These are phyloP conservation scores for Diversispora eburnea DNA, from an alignment of 192 early-diverging fungal species.

Conservation along the genomic window DNA sequence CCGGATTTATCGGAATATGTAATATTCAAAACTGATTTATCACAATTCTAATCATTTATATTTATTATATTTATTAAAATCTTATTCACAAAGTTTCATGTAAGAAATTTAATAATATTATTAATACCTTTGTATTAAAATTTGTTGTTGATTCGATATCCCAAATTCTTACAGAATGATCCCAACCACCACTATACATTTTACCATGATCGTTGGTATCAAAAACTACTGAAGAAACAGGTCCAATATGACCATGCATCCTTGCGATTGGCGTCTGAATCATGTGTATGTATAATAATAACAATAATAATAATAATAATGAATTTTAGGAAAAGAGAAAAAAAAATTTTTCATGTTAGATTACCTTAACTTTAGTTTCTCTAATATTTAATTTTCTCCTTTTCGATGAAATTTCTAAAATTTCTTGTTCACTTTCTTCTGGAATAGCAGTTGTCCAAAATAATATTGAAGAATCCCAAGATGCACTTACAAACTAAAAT, in stretches of 20 bases:
- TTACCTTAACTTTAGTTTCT: constrained; percentile 22
- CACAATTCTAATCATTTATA: constrained; percentile 62
- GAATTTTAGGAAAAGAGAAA: background rate
- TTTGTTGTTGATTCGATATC: constrained; percentile 77
- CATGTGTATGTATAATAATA: background rate
- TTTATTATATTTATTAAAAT: no score
- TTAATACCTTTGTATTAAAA: constrained; percentile 62
- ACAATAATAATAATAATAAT: background rate
- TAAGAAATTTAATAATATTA: background rate
- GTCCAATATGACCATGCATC: constrained; percentile 71
- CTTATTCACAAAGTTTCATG: background rate
- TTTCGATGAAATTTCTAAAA: constrained; percentile 33
- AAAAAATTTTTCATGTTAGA: constrained; percentile 31
- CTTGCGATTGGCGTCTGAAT: constrained; percentile 38
- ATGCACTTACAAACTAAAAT: constrained; percentile 64
- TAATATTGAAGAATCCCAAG: constrained; percentile 73
- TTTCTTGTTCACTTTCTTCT: constrained; percentile 33
- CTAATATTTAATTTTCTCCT: constrained; percentile 46
- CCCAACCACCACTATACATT: constrained; percentile 87
- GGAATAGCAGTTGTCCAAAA: constrained; percentile 70
- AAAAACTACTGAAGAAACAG: constrained; percentile 71
- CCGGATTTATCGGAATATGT: constrained; percentile 66
- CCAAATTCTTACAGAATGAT: constrained; percentile 91
- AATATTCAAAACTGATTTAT: constrained; percentile 74
- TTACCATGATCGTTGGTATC: constrained; percentile 55